Percentiles rank a stretch among this genome's conserved stretches.
These are phyloP conservation scores for Echria macrotheca DNA, from an alignment of 495 filamentous ascomycete species.

Conservation along the genomic window DNA sequence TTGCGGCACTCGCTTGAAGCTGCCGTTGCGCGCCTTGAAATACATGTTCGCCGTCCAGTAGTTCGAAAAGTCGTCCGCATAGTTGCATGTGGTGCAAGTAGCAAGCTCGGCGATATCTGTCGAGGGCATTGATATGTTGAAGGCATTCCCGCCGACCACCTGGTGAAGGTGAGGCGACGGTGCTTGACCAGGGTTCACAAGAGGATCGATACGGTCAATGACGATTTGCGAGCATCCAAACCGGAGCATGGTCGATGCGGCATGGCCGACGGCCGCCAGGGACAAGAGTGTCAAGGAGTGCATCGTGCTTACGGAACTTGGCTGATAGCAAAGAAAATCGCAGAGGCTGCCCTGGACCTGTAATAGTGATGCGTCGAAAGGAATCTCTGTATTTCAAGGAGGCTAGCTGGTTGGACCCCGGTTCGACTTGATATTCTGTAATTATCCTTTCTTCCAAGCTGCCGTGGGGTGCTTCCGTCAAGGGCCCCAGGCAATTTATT, in stretches of 20 bases:
- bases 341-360: no score
- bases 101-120: slow-evolving; percentile 25
- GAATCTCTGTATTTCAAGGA: no score
- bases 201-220: slow-evolving; percentile 23
- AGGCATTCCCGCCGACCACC: slow-evolving; percentile 37
- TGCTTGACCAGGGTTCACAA: slow-evolving; percentile 29
- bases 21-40: slow-evolving; percentile 34
- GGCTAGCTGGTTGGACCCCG: no score
- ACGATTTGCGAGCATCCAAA: slow-evolving; percentile 23
- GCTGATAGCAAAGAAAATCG: no score
- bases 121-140: slow-evolving; percentile 28
- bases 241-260: slow-evolving; percentile 4
- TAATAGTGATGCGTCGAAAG: no score
- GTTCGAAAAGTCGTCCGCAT: slow-evolving; percentile 34
- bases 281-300: slow-evolving; percentile 1
- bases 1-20: slow-evolving; percentile 37
- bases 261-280: slow-evolving; percentile 9
- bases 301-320: no score
- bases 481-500: no score
- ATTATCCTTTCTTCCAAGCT: no score
- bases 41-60: slow-evolving; percentile 40
- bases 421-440: no score
- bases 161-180: slow-evolving; percentile 36
- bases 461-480: no score
- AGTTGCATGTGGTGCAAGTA: slow-evolving; percentile 30